These are phyloP conservation scores for Lactarius tabidus DNA, from an alignment of 768 basidiomycete species.

Conservation along the genomic window DNA sequence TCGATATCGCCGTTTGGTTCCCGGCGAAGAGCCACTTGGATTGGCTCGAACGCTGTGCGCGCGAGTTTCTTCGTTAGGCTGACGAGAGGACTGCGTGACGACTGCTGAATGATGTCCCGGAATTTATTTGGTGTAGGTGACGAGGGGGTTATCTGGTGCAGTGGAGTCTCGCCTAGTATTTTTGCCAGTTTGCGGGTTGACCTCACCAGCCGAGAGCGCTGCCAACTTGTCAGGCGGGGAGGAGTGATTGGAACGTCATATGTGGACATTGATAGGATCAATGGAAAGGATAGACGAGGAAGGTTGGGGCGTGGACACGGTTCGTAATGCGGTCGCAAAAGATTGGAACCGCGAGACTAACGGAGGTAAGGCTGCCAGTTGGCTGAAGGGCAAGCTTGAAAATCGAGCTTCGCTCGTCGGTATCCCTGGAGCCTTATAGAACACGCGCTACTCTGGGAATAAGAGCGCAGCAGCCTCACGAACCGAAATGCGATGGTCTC, in stretches of 20 bases:
- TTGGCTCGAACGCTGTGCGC: conserved; percentile 3
- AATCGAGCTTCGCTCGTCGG: neutral
- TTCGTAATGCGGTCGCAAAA: conserved; percentile 11
- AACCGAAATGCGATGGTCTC: neutral
- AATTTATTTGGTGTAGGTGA: neutral
- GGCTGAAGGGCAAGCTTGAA: neutral
- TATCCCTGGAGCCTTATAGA: conserved; percentile 11
- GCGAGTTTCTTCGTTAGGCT: conserved; percentile 10
- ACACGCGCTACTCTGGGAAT: conserved; percentile 1
- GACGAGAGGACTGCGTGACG: neutral
- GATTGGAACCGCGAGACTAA: neutral
- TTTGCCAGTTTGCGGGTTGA: conserved; percentile 25
- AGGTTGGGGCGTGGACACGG: neutral
- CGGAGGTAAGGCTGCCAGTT: neutral
- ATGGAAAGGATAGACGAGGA: neutral
- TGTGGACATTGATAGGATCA: neutral
- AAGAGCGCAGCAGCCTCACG: neutral
- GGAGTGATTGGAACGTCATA: neutral
- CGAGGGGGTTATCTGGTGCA: conserved; percentile 4
- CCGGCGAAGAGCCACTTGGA: conserved; percentile 2
- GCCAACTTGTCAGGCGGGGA: conserved; percentile 7
- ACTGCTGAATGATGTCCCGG: neutral
- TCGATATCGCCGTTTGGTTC: neutral
- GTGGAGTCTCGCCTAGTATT: conserved; percentile 24
- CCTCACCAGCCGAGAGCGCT: conserved; percentile 19